Conservation (phyloP, 2,329 filamentous ascomycete genomes). For the Fusarium sp. region DNA sequence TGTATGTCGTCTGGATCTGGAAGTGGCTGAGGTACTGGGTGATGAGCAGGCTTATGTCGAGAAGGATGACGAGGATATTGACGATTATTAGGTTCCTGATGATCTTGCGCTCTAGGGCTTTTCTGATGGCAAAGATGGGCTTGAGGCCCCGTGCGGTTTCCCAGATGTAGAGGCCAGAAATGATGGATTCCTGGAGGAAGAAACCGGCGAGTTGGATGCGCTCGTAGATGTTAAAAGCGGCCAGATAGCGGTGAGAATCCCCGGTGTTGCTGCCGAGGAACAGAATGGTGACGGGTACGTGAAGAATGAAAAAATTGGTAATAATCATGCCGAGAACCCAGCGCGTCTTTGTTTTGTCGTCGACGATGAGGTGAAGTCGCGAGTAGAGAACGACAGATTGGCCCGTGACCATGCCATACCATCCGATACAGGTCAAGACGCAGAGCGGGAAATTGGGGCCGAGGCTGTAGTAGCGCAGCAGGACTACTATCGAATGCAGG, state of each 20-base stretch:
- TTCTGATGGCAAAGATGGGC: slow-evolving; percentile 28
- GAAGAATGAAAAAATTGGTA: slow-evolving; percentile 30
- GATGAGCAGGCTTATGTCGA: slow-evolving; percentile 26
- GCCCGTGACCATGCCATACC: slow-evolving; percentile 37
- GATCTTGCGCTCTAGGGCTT: slow-evolving; percentile 24
- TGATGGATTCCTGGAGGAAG: slow-evolving; percentile 32
- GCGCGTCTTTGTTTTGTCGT: slow-evolving; percentile 30
- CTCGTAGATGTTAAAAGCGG: slow-evolving; percentile 32
- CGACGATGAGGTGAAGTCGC: slow-evolving; percentile 27
- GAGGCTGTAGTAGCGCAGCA: slow-evolving; percentile 33
- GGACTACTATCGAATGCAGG: slow-evolving; percentile 29
- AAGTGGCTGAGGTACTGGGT: slow-evolving; percentile 36
- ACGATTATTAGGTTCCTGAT: slow-evolving; percentile 31
- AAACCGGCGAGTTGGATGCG: slow-evolving; percentile 32
- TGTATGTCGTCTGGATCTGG: slow-evolving; percentile 36
- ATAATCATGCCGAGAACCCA: slow-evolving; percentile 35
- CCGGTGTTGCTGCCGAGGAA: slow-evolving; percentile 31
- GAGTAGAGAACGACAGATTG: slow-evolving; percentile 36
- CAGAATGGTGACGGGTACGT: slow-evolving; percentile 25
- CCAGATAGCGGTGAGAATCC: slow-evolving; percentile 13
- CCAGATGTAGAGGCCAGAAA: slow-evolving; percentile 33
- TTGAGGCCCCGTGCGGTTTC: slow-evolving; percentile 29
- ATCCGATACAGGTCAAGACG: slow-evolving; percentile 33
- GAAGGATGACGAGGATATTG: slow-evolving; percentile 34
- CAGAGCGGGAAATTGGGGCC: slow-evolving; percentile 31